Base-by-base conservation (phyloP, 192 early-diverging fungal genomes). In the Irineochytrium annulatum region DNA sequence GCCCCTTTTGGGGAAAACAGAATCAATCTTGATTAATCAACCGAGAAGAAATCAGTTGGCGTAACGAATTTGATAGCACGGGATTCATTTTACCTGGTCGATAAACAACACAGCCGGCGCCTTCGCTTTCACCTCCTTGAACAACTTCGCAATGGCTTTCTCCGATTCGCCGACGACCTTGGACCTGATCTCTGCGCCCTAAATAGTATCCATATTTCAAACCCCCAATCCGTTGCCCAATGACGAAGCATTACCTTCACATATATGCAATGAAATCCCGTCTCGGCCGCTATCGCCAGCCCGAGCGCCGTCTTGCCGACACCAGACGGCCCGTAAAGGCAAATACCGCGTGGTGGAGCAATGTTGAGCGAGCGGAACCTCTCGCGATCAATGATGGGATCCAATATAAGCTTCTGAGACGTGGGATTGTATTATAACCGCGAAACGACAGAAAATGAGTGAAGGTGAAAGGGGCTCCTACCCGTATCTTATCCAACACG, bases 101-200 rank as follows among this genome's bases (percentile, higher is more conserved):
- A 98, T 90, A 33, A 98, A 84, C 14, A 98, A 67, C 6, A 96
- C 86, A 55, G 93, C 95, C 0, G 95, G 95, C 2, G 92, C 75
- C 68, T 80, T 89, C 43, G 84, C 69, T 49, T 90, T 79, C 28
- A 91, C 95, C 61, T 88, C 82, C 1, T 83, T 73, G 81, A 98
- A 98, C 55, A 95, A 70, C 3, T 77, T 79, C 4, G 87, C 85
- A 66, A 98, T 87, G 34, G 85, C 85, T 52, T 87, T 79, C 59
- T 98, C 95, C 0, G 91, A 89, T 70, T 94, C 92, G 37, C 95
- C 95, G n/a, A 98, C 90, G 22, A 94, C 68, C 69, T 94, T 94
- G 26, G 92, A 94, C 46, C 89, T 78, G 29, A 98, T 69, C 70
- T 91, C 87, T 0, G 94, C 83, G 33, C 89, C 78, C 81, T 87